Conservation (phyloP, 2,329 filamentous ascomycete genomes). For the Parastagonospora avenae region DNA sequence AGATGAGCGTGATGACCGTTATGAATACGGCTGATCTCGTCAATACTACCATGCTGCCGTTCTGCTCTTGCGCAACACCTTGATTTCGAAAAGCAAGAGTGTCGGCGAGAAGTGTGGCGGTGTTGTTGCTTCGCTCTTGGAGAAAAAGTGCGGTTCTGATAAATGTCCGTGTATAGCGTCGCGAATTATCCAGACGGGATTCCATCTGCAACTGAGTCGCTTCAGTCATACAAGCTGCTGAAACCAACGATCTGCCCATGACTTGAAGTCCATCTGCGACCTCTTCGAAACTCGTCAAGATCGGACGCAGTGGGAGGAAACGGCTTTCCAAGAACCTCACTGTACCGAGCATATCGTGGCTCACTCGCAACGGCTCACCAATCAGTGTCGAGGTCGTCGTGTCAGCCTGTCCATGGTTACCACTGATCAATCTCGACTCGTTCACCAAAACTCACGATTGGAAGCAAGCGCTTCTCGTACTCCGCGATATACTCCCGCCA, state of each 20-base stretch:
- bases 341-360: conserved; percentile 19
- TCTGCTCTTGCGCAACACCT: conserved; percentile 8
- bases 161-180: conserved; percentile 2
- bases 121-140: conserved; percentile 4
- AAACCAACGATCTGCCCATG: background rate
- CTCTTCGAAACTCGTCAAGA: conserved; percentile 9
- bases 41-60: conserved; percentile 13
- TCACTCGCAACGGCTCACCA: conserved; percentile 17
- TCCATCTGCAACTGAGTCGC: conserved; percentile 1
- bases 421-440: background rate
- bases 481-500: conserved; percentile 39
- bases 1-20: conserved; percentile 18
- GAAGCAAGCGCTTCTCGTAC: conserved; percentile 27
- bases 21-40: conserved; percentile 18
- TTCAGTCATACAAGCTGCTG: background rate
- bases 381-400: conserved; percentile 17
- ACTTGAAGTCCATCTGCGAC: background rate
- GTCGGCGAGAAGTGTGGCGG: conserved; percentile 4
- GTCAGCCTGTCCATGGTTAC: conserved; percentile 1
- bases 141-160: conserved; percentile 2
- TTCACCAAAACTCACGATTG: conserved; percentile 13
- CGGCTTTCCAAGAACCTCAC: conserved; percentile 22
- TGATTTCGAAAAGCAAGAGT: conserved; percentile 13
- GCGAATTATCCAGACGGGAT: conserved; percentile 8
- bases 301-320: conserved; percentile 21